Evolutionary conservation across 352 stramenopile genomes (phyloP).

Genomic region (Phytopythium vexans): DNA sequence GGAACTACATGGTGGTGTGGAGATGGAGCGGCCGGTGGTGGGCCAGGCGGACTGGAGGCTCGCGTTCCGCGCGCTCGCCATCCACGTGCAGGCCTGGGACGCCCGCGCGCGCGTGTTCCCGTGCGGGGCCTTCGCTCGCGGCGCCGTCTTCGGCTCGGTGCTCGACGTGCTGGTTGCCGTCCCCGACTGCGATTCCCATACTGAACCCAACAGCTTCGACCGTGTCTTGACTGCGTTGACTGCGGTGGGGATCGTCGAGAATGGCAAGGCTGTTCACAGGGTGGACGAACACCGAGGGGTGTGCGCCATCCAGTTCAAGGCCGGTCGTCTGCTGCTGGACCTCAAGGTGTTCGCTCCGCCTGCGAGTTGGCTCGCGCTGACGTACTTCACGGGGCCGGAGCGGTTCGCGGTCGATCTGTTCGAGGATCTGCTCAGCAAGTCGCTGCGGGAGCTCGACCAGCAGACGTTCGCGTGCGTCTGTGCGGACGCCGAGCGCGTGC

Average conservation of each 20-base stretch:
- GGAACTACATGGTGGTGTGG: not conserved
- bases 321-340: slow-evolving; percentile 49
- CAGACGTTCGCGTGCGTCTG: slow-evolving; percentile 63
- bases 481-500: slow-evolving; percentile 18
- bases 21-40: slow-evolving; percentile 29
- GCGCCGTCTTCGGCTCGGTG: slow-evolving; percentile 64
- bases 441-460: slow-evolving; percentile 40
- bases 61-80: slow-evolving; percentile 55
- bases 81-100: slow-evolving; percentile 60
- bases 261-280: not conserved
- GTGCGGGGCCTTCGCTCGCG: slow-evolving; percentile 68
- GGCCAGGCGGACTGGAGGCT: slow-evolving; percentile 61
- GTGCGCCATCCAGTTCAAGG: slow-evolving; percentile 65
- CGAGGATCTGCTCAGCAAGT: slow-evolving; percentile 28
- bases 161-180: slow-evolving; percentile 64
- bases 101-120: slow-evolving; percentile 53
- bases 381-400: slow-evolving; percentile 77
- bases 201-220: slow-evolving; percentile 10
- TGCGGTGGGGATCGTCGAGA: slow-evolving; percentile 34
- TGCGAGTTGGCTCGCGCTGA: slow-evolving; percentile 61
- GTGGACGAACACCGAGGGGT: slow-evolving; percentile 23
- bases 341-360: slow-evolving; percentile 61
- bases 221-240: slow-evolving; percentile 36
- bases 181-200: slow-evolving; percentile 1
- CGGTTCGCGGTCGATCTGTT: slow-evolving; percentile 49